These are phyloP conservation scores for Dillenia suffruticosa DNA, from an alignment of 164 flowering plant species.

Conservation along the genomic window DNA sequence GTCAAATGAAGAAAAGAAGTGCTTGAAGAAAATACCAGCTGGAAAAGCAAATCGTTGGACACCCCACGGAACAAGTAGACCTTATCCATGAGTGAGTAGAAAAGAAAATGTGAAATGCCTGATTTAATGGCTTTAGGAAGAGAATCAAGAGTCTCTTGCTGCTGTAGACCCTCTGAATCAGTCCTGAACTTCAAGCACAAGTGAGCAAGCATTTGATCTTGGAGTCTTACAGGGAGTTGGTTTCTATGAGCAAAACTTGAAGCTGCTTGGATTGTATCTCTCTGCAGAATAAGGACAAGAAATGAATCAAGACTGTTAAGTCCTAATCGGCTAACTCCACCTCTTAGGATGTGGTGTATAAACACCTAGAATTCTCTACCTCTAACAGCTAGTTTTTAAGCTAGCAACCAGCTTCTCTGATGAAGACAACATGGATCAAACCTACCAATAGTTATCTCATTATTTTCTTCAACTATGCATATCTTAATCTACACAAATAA, in stretches of 20 bases:
- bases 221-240: slow-evolving; percentile 61
- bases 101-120: slow-evolving; percentile 79
- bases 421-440: too few relatives aligned
- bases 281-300: slow-evolving; percentile 26
- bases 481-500: too few relatives aligned
- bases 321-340: too few relatives aligned
- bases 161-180: slow-evolving; percentile 89
- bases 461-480: too few relatives aligned
- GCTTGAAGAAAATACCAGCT: slow-evolving; percentile 46
- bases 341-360: too few relatives aligned
- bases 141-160: slow-evolving; percentile 80
- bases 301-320: neutral
- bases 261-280: slow-evolving; percentile 91
- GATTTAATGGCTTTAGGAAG: slow-evolving; percentile 96
- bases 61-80: slow-evolving; percentile 82
- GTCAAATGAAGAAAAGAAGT: too few relatives aligned
- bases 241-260: slow-evolving; percentile 85
- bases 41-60: slow-evolving; percentile 82
- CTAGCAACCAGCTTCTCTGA: too few relatives aligned
- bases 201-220: slow-evolving; percentile 97
- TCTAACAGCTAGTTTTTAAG: too few relatives aligned
- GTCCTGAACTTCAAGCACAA: slow-evolving; percentile 86
- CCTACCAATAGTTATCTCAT: too few relatives aligned
- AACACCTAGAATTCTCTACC: too few relatives aligned
- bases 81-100: slow-evolving; percentile 68